Evolutionary conservation across 345 rosid genomes (phyloP), one percentile per base, ranked within the genome.

Genomic region (Rubroshorea leprosula): DNA sequence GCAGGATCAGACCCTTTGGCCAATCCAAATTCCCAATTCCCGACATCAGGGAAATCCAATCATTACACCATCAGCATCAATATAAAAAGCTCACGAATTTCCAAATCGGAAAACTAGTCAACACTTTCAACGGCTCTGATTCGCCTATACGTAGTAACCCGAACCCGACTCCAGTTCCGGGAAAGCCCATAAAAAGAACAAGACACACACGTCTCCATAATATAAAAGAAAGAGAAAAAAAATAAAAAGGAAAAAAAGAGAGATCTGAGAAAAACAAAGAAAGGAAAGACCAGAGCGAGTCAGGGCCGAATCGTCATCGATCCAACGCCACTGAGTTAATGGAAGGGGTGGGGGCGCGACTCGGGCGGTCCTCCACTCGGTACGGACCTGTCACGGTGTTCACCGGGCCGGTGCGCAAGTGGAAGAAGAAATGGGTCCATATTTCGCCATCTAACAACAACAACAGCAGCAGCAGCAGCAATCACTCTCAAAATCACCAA

Each of bases 271-370:
- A 41, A 43, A 20, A 52, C 49, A 51, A 52, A 20, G 24, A 44
- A 45, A 35, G 51, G 46, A 20, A 35, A 44, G 60, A 64, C 35
- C 43, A 14, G 25, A n/a, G 17, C 45, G 49, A 68, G 49, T 19
- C 54, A 23, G 53, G 51, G 1, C 50, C 8, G 56, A 76, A 57
- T 56, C 56, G 62, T 55, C 48, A 58, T 57, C 38, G 70, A 64
- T 62, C 59, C 55, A 29, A 47, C 54, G 61, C 18, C 11, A 49
- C 19, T 53, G 68, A 61, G 21, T 55, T 3, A 38, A 93, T 93
- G 99, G 99, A 93, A 76, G 99, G 96, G 73, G 99, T 90, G 18
- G 97, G 97, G 61, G 97, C 87, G 21, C 83, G 99, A 65, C 76
- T 83, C 55, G 99, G 99, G 63, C 83, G 99, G 45, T 87, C 99